Evolutionary conservation across 495 filamentous ascomycete genomes (phyloP).

Genomic region (Talaromyces liani): DNA sequence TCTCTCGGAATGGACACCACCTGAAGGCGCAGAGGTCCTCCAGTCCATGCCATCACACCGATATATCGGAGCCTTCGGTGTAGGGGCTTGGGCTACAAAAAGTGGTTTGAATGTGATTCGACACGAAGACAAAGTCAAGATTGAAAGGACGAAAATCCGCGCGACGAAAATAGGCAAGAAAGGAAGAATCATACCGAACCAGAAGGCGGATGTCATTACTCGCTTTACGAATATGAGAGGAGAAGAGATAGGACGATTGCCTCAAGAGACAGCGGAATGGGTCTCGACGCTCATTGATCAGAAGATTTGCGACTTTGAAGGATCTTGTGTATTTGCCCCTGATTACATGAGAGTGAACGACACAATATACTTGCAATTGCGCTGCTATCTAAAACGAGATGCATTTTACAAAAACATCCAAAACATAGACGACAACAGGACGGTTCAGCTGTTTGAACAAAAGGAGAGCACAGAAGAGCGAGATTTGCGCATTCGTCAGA

Average conservation of each 20-base stretch:
- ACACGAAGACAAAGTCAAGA: slow-evolving; percentile 70
- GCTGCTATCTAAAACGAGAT: slow-evolving; percentile 64
- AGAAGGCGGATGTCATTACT: slow-evolving; percentile 79
- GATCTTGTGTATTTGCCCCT: slow-evolving; percentile 80
- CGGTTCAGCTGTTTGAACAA: slow-evolving; percentile 65
- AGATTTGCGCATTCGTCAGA: slow-evolving; percentile 74
- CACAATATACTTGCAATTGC: slow-evolving; percentile 81
- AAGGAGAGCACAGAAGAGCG: slow-evolving; percentile 83
- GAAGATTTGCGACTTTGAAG: slow-evolving; percentile 81
- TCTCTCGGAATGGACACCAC: background rate
- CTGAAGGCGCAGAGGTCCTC: slow-evolving; percentile 12
- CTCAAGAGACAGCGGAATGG: slow-evolving; percentile 87
- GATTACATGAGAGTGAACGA: slow-evolving; percentile 83
- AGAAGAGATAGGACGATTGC: slow-evolving; percentile 81
- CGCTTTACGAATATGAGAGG: slow-evolving; percentile 78
- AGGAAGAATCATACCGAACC: slow-evolving; percentile 41
- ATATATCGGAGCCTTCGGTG: slow-evolving; percentile 90
- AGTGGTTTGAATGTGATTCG: slow-evolving; percentile 67
- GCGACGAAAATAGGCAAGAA: slow-evolving; percentile 43
- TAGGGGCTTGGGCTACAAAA: slow-evolving; percentile 84
- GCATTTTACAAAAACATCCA: slow-evolving; percentile 61
- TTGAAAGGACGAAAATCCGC: slow-evolving; percentile 65
- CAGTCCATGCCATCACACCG: slow-evolving; percentile 51
- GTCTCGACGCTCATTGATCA: slow-evolving; percentile 91
- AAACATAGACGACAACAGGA: slow-evolving; percentile 59